phyloP scores from a whole-genome alignment of 257 asterid species.

The Ilex aquifolium region DNA sequence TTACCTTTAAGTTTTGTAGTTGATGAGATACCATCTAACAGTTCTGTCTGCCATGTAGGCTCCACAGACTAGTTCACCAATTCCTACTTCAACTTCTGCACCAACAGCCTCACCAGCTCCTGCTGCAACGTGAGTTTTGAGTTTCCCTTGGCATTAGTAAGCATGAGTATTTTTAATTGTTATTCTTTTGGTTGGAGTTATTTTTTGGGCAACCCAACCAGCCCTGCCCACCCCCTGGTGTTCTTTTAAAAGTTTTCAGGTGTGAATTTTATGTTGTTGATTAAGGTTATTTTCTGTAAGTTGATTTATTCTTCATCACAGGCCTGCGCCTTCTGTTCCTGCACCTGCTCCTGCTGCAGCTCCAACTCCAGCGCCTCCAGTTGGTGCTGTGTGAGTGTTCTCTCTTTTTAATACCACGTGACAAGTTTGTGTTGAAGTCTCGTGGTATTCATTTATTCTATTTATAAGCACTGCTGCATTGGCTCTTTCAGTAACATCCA shows the following conservation, averaged over 20 bases:
- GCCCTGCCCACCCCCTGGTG: conserved; percentile 1
- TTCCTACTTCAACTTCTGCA: conserved; percentile 37
- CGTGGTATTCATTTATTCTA: neutral
- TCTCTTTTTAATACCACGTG: neutral
- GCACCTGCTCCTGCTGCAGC: conserved; percentile 17
- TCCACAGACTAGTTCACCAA: conserved; percentile 39
- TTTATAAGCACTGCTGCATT: too few relatives aligned
- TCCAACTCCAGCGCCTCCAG: conserved; percentile 25
- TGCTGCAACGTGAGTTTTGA: conserved; percentile 32
- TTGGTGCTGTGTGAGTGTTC: conserved; percentile 33
- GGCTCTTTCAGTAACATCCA: too few relatives aligned
- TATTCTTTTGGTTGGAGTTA: too few relatives aligned
- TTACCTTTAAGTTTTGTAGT: neutral
- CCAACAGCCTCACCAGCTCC: conserved; percentile 31
- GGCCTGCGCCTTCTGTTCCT: conserved; percentile 25
- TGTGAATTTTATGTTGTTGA: neutral
- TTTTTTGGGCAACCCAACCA: neutral
- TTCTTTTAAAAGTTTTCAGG: too few relatives aligned
- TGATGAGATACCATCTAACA: conserved; percentile 8
- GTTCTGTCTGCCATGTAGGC: conserved; percentile 30
- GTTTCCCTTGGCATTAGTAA: neutral
- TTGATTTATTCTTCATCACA: conserved; percentile 12
- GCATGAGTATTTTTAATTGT: neutral
- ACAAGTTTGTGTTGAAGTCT: neutral
- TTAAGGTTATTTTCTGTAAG: neutral